These are phyloP conservation scores for Diddensiella santjacobensis DNA, from an alignment of 805 yeast species.

Conservation along the genomic window DNA sequence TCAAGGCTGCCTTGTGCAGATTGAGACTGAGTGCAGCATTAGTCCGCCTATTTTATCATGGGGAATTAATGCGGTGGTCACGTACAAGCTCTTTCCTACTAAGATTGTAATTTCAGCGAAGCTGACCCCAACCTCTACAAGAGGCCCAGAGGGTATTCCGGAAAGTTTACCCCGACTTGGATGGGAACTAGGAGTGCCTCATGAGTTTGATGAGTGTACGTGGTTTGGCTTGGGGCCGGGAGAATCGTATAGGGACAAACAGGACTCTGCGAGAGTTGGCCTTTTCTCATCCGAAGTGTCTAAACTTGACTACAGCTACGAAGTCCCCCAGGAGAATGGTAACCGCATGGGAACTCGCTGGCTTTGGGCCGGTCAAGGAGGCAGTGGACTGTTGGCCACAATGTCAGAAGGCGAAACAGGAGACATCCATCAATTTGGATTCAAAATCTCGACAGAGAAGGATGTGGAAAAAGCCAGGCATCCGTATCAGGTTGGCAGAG, in stretches of 20 bases:
- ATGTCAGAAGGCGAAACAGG: slow-evolving; percentile 6
- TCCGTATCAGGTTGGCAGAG: slow-evolving; percentile 22
- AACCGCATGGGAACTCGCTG: slow-evolving; percentile 34
- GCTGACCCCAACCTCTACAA: slow-evolving; percentile 4
- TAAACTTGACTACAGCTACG: slow-evolving; percentile 30
- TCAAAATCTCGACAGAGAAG: slow-evolving; percentile 14
- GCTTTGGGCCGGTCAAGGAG: slow-evolving; percentile 18
- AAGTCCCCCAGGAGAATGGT: slow-evolving; percentile 38
- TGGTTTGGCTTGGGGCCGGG: slow-evolving; percentile 39
- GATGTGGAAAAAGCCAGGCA: slow-evolving; percentile 23
- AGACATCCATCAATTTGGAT: slow-evolving; percentile 11
- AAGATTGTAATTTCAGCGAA: neutral
- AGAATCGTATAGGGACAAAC: slow-evolving; percentile 36
- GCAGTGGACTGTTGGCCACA: slow-evolving; percentile 8
- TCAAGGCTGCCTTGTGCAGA: neutral
- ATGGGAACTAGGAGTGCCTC: slow-evolving; percentile 29
- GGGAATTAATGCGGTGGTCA: slow-evolving; percentile 23
- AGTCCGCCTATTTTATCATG: slow-evolving; percentile 31
- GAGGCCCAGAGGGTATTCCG: slow-evolving; percentile 18
- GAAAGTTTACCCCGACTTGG: slow-evolving; percentile 34
- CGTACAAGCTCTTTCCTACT: slow-evolving; percentile 15
- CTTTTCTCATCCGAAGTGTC: slow-evolving; percentile 16
- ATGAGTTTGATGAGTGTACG: slow-evolving; percentile 16
- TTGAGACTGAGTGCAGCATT: slow-evolving; percentile 21
- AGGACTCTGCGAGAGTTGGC: slow-evolving; percentile 30